A percentile compares a stretch with the other conserved stretches of the same genome.
These are phyloP conservation scores for Claviceps monticola DNA, from an alignment of 2,329 filamentous ascomycete species.

Conservation along the genomic window DNA sequence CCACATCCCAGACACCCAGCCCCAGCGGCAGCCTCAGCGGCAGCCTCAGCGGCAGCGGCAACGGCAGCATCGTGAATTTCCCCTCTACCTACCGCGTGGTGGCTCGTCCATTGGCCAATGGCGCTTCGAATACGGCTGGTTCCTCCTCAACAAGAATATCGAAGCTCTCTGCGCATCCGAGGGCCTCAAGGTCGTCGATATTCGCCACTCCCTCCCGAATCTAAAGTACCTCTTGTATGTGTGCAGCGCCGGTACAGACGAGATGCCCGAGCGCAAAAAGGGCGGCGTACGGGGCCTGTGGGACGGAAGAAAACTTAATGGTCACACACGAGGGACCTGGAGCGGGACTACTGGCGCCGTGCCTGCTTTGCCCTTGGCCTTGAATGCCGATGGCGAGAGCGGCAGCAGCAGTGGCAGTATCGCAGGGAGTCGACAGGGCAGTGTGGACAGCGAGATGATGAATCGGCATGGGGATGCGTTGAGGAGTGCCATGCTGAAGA, in stretches of 20 bases:
- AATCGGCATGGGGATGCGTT: conserved; percentile 25
- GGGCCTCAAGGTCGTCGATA: conserved; percentile 70
- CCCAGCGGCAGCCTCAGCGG: conserved; percentile 36
- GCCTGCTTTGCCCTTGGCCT: conserved; percentile 2
- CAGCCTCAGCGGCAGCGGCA: conserved; percentile 16
- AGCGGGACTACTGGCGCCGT: conserved; percentile 11
- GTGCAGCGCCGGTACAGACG: conserved; percentile 61
- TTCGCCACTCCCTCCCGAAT: conserved; percentile 84
- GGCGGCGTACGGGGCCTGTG: conserved; percentile 48
- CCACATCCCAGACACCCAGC: conserved; percentile 31
- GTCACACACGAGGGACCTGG: conserved; percentile 13
- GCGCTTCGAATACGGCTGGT: conserved; percentile 91
- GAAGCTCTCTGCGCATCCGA: conserved; percentile 53
- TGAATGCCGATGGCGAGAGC: conserved; percentile 20
- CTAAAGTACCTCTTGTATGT: conserved; percentile 87
- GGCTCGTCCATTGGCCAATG: conserved; percentile 60
- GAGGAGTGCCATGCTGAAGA: conserved; percentile 19
- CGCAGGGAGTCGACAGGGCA: conserved; percentile 27
- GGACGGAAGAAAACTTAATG: conserved; percentile 32
- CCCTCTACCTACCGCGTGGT: conserved; percentile 53
- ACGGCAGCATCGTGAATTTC: conserved; percentile 53
- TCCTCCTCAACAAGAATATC: conserved; percentile 92
- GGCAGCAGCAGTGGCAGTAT: conserved; percentile 20
- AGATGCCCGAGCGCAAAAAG: conserved; percentile 46
- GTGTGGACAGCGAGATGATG: conserved; percentile 27